Evolutionary conservation across 176 grass and related monocot species (phyloP).

Genomic region (Lolium perenne): DNA sequence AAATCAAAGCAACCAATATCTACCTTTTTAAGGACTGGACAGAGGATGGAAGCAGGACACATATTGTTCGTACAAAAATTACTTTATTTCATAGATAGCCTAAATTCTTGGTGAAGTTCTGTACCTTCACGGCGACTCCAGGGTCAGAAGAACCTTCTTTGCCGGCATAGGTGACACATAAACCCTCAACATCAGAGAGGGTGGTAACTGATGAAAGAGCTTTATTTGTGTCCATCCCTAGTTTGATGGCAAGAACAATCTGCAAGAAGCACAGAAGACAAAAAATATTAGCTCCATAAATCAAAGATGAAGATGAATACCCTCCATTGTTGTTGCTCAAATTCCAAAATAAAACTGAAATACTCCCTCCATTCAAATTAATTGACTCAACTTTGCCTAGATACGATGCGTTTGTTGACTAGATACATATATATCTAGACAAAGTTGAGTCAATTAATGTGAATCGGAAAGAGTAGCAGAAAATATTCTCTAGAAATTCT

Average conservation of each 20-base stretch:
- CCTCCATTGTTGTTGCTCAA: background rate
- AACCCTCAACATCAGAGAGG: slow-evolving; percentile 82
- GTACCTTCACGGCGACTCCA: slow-evolving; percentile 77
- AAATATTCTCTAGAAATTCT: slow-evolving; percentile 5
- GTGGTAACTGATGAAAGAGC: slow-evolving; percentile 70
- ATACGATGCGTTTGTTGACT: too few relatives aligned
- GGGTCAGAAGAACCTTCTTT: slow-evolving; percentile 84
- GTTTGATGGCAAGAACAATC: slow-evolving; percentile 44
- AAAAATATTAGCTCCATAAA: slow-evolving; percentile 30
- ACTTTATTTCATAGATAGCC: background rate
- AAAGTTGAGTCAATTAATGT: too few relatives aligned
- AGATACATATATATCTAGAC: too few relatives aligned
- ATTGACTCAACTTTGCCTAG: too few relatives aligned
- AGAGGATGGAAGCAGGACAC: background rate
- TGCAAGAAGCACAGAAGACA: background rate
- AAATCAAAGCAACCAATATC: background rate
- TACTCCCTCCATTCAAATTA: too few relatives aligned
- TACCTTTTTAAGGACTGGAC: slow-evolving; percentile 13
- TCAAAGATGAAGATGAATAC: background rate
- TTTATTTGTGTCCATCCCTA: slow-evolving; percentile 77
- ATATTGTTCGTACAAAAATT: background rate
- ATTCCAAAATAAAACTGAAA: background rate
- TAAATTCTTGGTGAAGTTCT: background rate
- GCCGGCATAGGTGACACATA: slow-evolving; percentile 76
- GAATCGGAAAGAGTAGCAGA: background rate